Evolutionary conservation across 1,284 basidiomycete species (phyloP), one percentile per base, ranked within the genome.

Genomic region (Cronartium quercuum): DNA sequence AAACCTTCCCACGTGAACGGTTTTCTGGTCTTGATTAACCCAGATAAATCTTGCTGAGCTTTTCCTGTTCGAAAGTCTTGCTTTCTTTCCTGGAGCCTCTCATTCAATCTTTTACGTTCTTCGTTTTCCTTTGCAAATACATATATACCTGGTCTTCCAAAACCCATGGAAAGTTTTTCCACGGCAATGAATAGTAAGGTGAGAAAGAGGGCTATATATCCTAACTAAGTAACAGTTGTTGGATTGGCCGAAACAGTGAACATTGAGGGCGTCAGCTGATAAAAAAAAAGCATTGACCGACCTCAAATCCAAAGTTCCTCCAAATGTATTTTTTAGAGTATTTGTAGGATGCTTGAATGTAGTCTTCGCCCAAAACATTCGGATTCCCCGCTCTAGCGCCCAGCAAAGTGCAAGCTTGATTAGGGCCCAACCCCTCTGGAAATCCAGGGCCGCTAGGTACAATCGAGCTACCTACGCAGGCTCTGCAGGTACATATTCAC

Each of bases 51-150:
- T 40, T 73, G 62, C 35, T 21, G 29, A 85, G 78, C 34, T 79
- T 80, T 67, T 83, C 82, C 84, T 83, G 85, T 24, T 84, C 84
- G 77, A 85, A 83, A 0, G 83, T 82, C 71, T 81, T 77, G 66
- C 85, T 86, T 89, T 75, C 85, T 86, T 77, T 87, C 86, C n/a
- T 82, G 84, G 6, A 90, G 86, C 67, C 81, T 80, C 3, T 84
- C 85, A 78, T 92, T 92, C 69, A 86, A 85, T 74, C 84, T 84
- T 82, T 88, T 89, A 60, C 86, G 85, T 76, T 91, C 90, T 2
- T 84, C 83, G 78, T 86, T 84, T 79, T 91, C 90, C 78, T 87
- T 89, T n/a, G 87, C 87, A 80, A 86, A 91, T 10, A 73, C 61
- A 40, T 57, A 51, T 5, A 73, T 24, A 5, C 62, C 3, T 21